These are phyloP conservation scores for Apiospora pterosperma DNA, from an alignment of 2,329 filamentous ascomycete genomes.

Conservation along the genomic window DNA sequence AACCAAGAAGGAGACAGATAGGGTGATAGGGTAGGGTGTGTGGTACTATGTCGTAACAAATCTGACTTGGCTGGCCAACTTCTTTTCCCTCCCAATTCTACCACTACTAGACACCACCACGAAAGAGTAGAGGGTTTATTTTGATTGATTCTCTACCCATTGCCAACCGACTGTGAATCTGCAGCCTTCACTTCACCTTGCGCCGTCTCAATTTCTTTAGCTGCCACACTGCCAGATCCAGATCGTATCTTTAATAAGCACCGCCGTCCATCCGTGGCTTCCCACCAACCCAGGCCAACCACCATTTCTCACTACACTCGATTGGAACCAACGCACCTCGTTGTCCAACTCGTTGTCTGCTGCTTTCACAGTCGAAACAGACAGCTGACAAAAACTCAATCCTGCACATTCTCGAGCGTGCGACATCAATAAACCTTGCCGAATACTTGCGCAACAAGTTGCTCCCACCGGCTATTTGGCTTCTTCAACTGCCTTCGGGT, in stretches of 20 bases:
- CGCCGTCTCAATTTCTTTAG: not conserved
- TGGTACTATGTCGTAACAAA: constrained; percentile 2
- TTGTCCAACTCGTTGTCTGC: not conserved
- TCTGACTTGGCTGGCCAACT: not conserved
- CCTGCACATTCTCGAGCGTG: not conserved
- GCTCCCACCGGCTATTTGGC: not conserved
- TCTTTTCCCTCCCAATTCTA: not conserved
- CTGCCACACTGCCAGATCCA: no score
- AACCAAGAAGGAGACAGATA: constrained; percentile 1
- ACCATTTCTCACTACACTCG: no score
- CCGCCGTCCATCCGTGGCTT: not conserved
- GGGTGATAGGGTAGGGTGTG: not conserved
- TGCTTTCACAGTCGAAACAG: not conserved
- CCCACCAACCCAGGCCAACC: not conserved
- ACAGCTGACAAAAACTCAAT: constrained; percentile 1
- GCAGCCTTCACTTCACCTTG: not conserved
- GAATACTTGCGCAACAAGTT: not conserved
- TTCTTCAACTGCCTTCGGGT: not conserved
- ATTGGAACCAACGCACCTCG: not conserved
- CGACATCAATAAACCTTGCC: not conserved
- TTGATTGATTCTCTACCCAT: no score
- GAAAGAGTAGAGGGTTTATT: not conserved
- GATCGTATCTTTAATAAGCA: not conserved
- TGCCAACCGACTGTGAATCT: not conserved
- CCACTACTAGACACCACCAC: no score